These are phyloP conservation scores for Sugiyamaella boreocaroliniensis DNA, from an alignment of 805 yeast species.

Conservation along the genomic window DNA sequence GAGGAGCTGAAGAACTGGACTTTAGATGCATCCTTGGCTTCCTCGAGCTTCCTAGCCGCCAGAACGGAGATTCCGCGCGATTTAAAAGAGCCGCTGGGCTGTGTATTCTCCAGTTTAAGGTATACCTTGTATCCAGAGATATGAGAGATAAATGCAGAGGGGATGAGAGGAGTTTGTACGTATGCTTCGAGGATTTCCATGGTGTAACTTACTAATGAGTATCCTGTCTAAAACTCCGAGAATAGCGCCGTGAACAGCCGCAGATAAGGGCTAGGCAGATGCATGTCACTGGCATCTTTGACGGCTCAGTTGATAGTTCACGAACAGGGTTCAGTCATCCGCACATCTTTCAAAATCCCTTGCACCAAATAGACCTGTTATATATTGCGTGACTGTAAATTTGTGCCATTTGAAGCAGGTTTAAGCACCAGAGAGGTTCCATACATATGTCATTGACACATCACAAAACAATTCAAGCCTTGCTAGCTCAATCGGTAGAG, in stretches of 20 bases:
- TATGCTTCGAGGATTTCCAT: constrained; percentile 10
- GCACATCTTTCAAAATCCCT: too few relatives aligned
- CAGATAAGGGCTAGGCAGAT: background rate
- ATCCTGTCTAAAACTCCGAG: background rate
- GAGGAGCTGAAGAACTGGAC: constrained; percentile 69
- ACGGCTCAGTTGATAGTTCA: too few relatives aligned
- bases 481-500: constrained; percentile 31
- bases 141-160: constrained; percentile 66
- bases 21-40: constrained; percentile 26
- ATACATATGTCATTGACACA: background rate
- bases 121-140: constrained; percentile 60
- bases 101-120: constrained; percentile 77
- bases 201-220: background rate
- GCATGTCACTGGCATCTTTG: too few relatives aligned
- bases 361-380: too few relatives aligned
- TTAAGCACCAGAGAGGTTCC: background rate
- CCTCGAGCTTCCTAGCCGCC: constrained; percentile 38
- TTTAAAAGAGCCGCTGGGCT: constrained; percentile 91
- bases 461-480: background rate
- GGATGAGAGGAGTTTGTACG: constrained; percentile 54
- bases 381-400: background rate
- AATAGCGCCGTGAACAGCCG: background rate
- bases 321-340: too few relatives aligned
- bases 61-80: constrained; percentile 82
- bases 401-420: background rate